phyloP scores from a whole-genome alignment of 1,139 yeast genomes.

The Geotrichum carabidarum region DNA sequence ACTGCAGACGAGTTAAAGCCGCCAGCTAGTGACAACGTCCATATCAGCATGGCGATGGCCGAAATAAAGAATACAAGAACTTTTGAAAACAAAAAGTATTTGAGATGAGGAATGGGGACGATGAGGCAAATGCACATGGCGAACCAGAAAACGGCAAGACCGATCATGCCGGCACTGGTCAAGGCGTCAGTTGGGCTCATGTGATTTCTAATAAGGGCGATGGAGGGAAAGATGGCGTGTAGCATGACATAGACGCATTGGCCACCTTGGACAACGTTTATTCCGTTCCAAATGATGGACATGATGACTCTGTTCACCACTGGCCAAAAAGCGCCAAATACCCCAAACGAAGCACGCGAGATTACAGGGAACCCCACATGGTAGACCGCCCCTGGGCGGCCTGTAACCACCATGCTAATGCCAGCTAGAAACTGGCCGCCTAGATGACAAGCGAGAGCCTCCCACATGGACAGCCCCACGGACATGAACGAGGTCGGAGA shows the following conservation, averaged over 20 bases:
- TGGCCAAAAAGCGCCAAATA: constrained; percentile 77
- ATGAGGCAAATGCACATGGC: constrained; percentile 63
- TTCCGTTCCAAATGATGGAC: constrained; percentile 80
- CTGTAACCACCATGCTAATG: constrained; percentile 55
- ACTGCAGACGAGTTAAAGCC: constrained; percentile 39
- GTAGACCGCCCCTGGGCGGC: constrained; percentile 67
- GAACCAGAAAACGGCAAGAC: constrained; percentile 69
- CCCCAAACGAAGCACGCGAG: constrained; percentile 68
- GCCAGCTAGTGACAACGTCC: constrained; percentile 64
- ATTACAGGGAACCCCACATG: constrained; percentile 77
- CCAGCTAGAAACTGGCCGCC: constrained; percentile 60
- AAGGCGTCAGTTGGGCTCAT: constrained; percentile 45
- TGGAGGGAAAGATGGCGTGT: constrained; percentile 59
- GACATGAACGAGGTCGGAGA: constrained; percentile 30
- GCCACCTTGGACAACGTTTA: constrained; percentile 73
- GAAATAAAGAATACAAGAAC: constrained; percentile 69
- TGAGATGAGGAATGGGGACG: constrained; percentile 66
- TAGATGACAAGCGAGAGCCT: constrained; percentile 28
- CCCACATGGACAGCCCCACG: constrained; percentile 30
- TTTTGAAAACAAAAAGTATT: constrained; percentile 67
- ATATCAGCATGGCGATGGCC: constrained; percentile 62
- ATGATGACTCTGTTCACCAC: constrained; percentile 71
- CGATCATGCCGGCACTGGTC: constrained; percentile 58
- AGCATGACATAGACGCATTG: constrained; percentile 69
- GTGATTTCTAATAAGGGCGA: constrained; percentile 50